Base-by-base conservation (phyloP, 495 filamentous ascomycete species). In the Polyplosphaeria fusca region DNA sequence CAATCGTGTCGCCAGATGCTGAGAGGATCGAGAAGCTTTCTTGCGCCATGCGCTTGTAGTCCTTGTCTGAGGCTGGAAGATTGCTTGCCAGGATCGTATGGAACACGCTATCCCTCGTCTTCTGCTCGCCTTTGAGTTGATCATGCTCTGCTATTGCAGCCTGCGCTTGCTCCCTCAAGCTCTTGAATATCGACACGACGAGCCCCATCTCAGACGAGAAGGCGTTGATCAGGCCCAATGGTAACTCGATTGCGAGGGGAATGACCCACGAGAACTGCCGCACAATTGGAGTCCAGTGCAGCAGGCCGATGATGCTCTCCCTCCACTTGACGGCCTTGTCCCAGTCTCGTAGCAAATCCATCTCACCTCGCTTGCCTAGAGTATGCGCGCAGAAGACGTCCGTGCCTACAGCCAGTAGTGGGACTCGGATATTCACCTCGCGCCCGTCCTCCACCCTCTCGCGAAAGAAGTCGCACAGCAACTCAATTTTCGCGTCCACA, bases 371-470 rank as follows among this genome's bases (percentile, higher is more conserved):
- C 9, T 25, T 2, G 7, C 48, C 61, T 5, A 60, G 49, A 12
- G 32, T 24, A 26, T 57, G 51, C 7, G 27, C 35, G 1, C 20
- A 44, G 13, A 64, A 39, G 14, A 64, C 40, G 19, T 67, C 61
- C 5, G 32, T 50, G 13, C 42, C 46, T 1, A 53, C 12, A 1
- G 54, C 53, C 1, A 37, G 18, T 30, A 52, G 51, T 3, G 51
- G 44, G 1, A 22, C 27, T 7, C 49, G 16, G 11, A 64, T 42
- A 28, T 54, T 35, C 1, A 53, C 19, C 2, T 43, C 45, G 22
- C 48, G 32, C 20, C 55, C 55, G 1, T 48, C 25, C 11, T 25
- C 19, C 2, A 7, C n/a, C n/a, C 12, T 7, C 9, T 28, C 43
- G 3, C 28, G 5, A 13, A 67, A 37, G 14, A 45, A 38, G 18